Percentiles rank a stretch among this genome's conserved stretches.
Conservation (phyloP, 2,329 filamentous ascomycete species). For the Colletotrichum sp. region DNA sequence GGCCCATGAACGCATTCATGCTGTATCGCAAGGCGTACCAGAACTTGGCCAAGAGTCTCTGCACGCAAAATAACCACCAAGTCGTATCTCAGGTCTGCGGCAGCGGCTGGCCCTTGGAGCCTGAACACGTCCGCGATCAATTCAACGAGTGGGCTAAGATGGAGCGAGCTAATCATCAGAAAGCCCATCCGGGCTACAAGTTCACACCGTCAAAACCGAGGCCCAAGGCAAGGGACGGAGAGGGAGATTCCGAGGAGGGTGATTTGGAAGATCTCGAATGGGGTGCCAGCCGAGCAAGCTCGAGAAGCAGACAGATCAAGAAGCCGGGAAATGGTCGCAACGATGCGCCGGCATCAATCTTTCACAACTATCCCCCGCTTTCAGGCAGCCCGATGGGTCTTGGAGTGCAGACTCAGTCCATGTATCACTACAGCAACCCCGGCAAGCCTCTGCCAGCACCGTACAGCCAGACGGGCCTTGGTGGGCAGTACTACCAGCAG, state of each 20-base stretch:
- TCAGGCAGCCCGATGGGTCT: slow-evolving; percentile 19
- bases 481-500: slow-evolving; percentile 43
- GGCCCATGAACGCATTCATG: slow-evolving; percentile 99
- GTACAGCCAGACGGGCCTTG: slow-evolving; percentile 37
- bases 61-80: slow-evolving; percentile 90
- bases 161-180: slow-evolving; percentile 84
- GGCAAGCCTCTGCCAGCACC: slow-evolving; percentile 39
- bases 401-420: slow-evolving; percentile 17
- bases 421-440: slow-evolving; percentile 21
- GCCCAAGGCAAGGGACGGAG: slow-evolving; percentile 40
- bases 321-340: slow-evolving; percentile 36
- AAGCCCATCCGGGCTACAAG: slow-evolving; percentile 90
- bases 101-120: slow-evolving; percentile 83
- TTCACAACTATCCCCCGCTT: slow-evolving; percentile 12
- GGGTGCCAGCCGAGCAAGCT: slow-evolving; percentile 33
- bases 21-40: slow-evolving; percentile 94
- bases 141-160: slow-evolving; percentile 81
- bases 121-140: slow-evolving; percentile 71
- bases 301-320: slow-evolving; percentile 29
- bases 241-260: slow-evolving; percentile 45
- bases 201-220: slow-evolving; percentile 82
- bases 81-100: slow-evolving; percentile 89
- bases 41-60: slow-evolving; percentile 82
- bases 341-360: slow-evolving; percentile 25
- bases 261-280: slow-evolving; percentile 54